A percentile compares a stretch with the other conserved stretches of the same genome.
Evolutionary conservation across 192 early-diverging fungal genomes (phyloP).

Genomic region (Coemansia erecta): DNA sequence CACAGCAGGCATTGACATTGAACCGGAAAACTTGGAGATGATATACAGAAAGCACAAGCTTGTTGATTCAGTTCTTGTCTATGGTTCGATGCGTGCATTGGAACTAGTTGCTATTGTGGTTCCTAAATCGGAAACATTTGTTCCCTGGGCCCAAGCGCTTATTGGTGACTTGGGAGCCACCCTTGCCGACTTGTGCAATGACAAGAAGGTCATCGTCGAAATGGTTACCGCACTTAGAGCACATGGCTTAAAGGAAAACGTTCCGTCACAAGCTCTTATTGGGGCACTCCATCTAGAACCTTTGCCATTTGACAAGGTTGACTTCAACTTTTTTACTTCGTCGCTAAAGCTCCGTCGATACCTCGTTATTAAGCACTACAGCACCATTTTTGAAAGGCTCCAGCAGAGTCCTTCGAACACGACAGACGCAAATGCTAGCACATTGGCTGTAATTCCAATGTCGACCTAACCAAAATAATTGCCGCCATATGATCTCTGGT

Average conservation of each 20-base stretch:
- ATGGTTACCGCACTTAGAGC: constrained; percentile 58
- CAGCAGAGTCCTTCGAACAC: background rate
- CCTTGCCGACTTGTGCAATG: constrained; percentile 54
- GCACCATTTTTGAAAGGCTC: background rate
- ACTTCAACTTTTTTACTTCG: constrained; percentile 56
- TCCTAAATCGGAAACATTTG: constrained; percentile 64
- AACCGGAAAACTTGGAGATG: constrained; percentile 82
- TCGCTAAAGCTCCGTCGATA: background rate
- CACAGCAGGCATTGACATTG: constrained; percentile 80
- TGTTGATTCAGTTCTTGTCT: constrained; percentile 80
- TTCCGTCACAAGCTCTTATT: constrained; percentile 63
- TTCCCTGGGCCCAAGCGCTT: constrained; percentile 58
- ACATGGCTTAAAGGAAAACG: constrained; percentile 43
- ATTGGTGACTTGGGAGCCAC: constrained; percentile 21
- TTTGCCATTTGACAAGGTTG: constrained; percentile 66
- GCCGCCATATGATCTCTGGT: too few species aligned
- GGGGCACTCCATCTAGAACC: constrained; percentile 66
- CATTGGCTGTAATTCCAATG: too few species aligned
- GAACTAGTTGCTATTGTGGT: constrained; percentile 82
- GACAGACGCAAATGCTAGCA: too few species aligned
- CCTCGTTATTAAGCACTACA: background rate
- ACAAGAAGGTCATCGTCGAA: constrained; percentile 52
- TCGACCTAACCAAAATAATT: too few species aligned
- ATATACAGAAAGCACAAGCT: constrained; percentile 67
- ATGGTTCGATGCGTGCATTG: constrained; percentile 77